Evolutionary conservation across 2,329 filamentous ascomycete species (phyloP), one percentile per base, ranked within the genome.

Genomic region (Fonsecaea pedrosoi): DNA sequence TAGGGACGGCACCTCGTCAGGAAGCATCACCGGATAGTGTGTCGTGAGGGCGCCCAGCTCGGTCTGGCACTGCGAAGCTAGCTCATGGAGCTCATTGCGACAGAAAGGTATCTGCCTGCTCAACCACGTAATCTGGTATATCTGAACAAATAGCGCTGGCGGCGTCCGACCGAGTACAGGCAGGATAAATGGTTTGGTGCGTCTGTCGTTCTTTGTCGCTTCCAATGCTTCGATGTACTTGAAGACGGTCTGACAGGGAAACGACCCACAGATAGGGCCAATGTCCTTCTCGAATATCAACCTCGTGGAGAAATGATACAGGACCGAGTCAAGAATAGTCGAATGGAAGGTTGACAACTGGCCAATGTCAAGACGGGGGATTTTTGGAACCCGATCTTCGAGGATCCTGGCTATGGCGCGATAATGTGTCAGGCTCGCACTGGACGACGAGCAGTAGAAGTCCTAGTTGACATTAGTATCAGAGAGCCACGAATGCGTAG

Each of bases 201-300:
- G 21, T 13, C 10, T 9, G 15, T 48, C 64, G 45, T 34, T 60
- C 25, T 50, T 18, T 25, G 57, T 58, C 7, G 10, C 8, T 21
- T 70, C 68, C 37, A 62, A 45, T 13, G 66, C 68, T 18, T 68
- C 66, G 40, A 70, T 68, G n/a, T 70, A 70, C 32, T 68, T 70
- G 5, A 64, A 42, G 10, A 68, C 45, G 5, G 66, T 66, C 32
- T 53, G 60, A 25, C 15, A 55, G 9, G 68, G 68, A 50, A 70
- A 70, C 13, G 66, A 56, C 10, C 37, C 38, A 56, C 63, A 68
- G 60, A 59, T 62, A 37, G 45, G 54, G n/a, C 65, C 63, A 21
- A 70, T 62, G 57, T 70, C 66, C 9, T 61, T 35, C 53, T 68
- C 68, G 34, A 68, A 60, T 18, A 70, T 61, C 38, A 70, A 32